Percentiles rank a stretch among this genome's conserved stretches.
Evolutionary conservation across 23 red algal genomes (phyloP).

Genomic region (Gracilaria vermiculophylla): DNA sequence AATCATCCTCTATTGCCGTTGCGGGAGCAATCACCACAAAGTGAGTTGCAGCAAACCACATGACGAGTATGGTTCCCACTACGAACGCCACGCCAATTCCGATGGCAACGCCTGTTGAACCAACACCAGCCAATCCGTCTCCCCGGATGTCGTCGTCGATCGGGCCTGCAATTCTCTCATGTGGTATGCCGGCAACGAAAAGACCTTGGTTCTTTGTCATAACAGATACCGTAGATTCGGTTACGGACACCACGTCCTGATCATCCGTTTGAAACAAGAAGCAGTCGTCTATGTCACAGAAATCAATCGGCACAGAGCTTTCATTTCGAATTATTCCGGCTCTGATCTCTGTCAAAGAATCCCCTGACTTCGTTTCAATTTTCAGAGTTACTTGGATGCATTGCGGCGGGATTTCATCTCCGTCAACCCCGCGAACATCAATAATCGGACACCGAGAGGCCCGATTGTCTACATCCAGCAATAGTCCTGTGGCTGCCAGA

Average conservation of each 20-base stretch:
- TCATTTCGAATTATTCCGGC: conserved; percentile 26
- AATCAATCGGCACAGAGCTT: background rate
- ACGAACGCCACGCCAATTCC: conserved; percentile 34
- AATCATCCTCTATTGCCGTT: background rate
- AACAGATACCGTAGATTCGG: background rate
- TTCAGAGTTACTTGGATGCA: conserved; percentile 20
- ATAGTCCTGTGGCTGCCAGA: conserved; percentile 10
- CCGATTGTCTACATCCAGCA: background rate
- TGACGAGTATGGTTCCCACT: conserved; percentile 3
- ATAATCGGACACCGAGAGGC: background rate
- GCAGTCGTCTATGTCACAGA: conserved; percentile 23
- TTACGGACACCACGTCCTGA: conserved; percentile 9
- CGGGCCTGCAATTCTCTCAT: conserved; percentile 4
- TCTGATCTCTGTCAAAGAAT: background rate
- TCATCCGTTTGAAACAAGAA: conserved; percentile 19
- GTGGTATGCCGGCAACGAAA: conserved; percentile 24
- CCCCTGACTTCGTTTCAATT: background rate
- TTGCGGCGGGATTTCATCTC: background rate
- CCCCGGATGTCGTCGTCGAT: conserved; percentile 8
- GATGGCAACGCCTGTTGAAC: background rate
- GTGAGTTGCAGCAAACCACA: conserved; percentile 48
- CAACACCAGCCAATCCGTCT: background rate
- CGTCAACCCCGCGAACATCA: conserved; percentile 1
- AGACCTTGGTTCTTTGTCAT: conserved; percentile 34
- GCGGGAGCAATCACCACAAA: background rate